phyloP scores from a whole-genome alignment of 225 moss, liverwort and hornwort genomes.

The Lunularia cruciata region DNA sequence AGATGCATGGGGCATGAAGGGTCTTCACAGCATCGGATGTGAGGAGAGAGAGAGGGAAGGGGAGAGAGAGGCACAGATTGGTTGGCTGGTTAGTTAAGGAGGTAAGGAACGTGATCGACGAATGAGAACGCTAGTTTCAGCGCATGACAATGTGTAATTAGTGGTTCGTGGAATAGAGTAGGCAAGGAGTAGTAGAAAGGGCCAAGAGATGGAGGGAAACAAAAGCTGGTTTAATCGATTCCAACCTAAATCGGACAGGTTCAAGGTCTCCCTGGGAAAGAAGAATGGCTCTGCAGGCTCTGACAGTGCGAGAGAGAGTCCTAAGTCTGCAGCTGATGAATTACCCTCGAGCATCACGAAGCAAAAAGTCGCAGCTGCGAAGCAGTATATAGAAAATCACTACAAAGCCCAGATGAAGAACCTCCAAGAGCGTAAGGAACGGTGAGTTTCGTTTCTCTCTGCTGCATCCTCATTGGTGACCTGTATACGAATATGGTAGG shows the following conservation, averaged over 20 bases:
- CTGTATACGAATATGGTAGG: background rate
- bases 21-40: slow-evolving; percentile 8
- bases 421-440: slow-evolving; percentile 54
- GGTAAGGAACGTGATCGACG: slow-evolving; percentile 13
- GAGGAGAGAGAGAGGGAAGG: background rate
- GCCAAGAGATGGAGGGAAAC: slow-evolving; percentile 47
- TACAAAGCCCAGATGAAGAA: slow-evolving; percentile 59
- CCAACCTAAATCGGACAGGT: slow-evolving; percentile 59
- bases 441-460: slow-evolving; percentile 22
- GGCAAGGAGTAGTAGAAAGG: slow-evolving; percentile 24
- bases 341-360: slow-evolving; percentile 54
- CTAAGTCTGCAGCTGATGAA: slow-evolving; percentile 55
- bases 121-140: slow-evolving; percentile 33
- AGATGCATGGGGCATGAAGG: slow-evolving; percentile 31
- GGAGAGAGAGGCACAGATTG: slow-evolving; percentile 11
- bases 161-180: slow-evolving; percentile 16
- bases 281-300: slow-evolving; percentile 54
- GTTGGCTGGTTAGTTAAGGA: too few species aligned
- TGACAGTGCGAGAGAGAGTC: slow-evolving; percentile 49
- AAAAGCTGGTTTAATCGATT: slow-evolving; percentile 61
- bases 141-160: slow-evolving; percentile 28
- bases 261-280: slow-evolving; percentile 53
- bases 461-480: background rate
- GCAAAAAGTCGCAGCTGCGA: slow-evolving; percentile 51
- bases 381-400: slow-evolving; percentile 57